Conservation (phyloP, 2,329 filamentous ascomycete genomes). For the Penicillium palitans region DNA sequence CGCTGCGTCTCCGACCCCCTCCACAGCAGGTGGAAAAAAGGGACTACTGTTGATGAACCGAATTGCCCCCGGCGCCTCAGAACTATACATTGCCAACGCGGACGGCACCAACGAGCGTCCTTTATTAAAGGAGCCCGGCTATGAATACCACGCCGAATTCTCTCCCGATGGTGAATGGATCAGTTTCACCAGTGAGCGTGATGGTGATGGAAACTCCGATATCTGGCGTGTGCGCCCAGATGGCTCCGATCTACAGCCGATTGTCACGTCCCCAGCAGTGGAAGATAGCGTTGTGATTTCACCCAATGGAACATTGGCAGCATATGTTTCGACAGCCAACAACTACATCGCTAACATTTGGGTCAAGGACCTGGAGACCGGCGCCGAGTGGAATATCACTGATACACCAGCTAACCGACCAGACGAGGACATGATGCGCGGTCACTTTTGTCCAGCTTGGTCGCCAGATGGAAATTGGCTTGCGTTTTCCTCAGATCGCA, state of each 20-base stretch:
- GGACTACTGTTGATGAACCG: constrained; percentile 38
- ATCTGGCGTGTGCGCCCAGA: constrained; percentile 42
- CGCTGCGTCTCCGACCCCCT: neutral
- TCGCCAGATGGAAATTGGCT: constrained; percentile 47
- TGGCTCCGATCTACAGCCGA: constrained; percentile 37
- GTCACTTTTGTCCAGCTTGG: constrained; percentile 44
- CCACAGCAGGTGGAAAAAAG: constrained; percentile 11
- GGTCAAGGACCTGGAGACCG: constrained; percentile 41
- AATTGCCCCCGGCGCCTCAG: constrained; percentile 33
- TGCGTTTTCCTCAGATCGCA: constrained; percentile 45
- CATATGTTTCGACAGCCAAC: constrained; percentile 43
- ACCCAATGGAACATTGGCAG: constrained; percentile 40
- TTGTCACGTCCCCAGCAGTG: constrained; percentile 38
- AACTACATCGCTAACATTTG: constrained; percentile 44
- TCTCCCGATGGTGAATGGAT: constrained; percentile 44
- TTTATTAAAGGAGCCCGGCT: constrained; percentile 34
- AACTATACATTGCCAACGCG: constrained; percentile 39
- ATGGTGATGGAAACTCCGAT: constrained; percentile 45
- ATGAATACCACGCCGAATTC: constrained; percentile 45
- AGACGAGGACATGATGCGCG: constrained; percentile 27
- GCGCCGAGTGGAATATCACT: constrained; percentile 38
- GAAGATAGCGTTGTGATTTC: constrained; percentile 43
- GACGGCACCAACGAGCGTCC: constrained; percentile 43
- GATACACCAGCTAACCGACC: constrained; percentile 31
- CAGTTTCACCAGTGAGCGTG: constrained; percentile 44